Percentiles rank a stretch among this genome's conserved stretches.
Evolutionary conservation across 768 basidiomycete genomes (phyloP).

Genomic region (Leccinum aurantiacum): DNA sequence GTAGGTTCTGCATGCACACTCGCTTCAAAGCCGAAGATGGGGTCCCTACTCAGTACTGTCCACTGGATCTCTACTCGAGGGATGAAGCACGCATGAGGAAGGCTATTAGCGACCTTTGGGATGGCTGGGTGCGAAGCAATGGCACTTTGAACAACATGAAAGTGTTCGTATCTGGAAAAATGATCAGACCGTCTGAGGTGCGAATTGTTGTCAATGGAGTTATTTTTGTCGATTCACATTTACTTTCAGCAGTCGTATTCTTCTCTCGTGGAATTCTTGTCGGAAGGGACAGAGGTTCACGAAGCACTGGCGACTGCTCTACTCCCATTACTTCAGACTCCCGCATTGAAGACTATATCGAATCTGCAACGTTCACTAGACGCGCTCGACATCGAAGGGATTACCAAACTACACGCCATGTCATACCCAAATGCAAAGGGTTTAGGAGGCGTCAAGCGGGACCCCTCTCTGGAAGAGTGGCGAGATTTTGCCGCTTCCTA

Average conservation of each 20-base stretch:
- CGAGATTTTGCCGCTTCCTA: slow-evolving; percentile 58
- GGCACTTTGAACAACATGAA: slow-evolving; percentile 80
- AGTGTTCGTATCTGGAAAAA: slow-evolving; percentile 68
- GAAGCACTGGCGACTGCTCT: slow-evolving; percentile 53
- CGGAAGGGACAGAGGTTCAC: slow-evolving; percentile 36
- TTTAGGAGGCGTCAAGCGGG: slow-evolving; percentile 35
- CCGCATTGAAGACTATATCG: slow-evolving; percentile 54
- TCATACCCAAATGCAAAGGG: slow-evolving; percentile 5
- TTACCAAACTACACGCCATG: slow-evolving; percentile 45
- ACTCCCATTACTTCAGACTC: slow-evolving; percentile 45
- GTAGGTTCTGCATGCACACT: slow-evolving; percentile 91
- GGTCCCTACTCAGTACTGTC: slow-evolving; percentile 63
- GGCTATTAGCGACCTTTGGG: slow-evolving; percentile 72
- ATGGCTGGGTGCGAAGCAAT: slow-evolving; percentile 62
- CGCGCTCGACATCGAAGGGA: slow-evolving; percentile 80
- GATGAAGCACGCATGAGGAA: slow-evolving; percentile 56
- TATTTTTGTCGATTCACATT: slow-evolving; percentile 4
- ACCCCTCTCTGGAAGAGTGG: slow-evolving; percentile 70
- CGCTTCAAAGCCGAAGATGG: slow-evolving; percentile 44
- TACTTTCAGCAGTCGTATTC: slow-evolving; percentile 6
- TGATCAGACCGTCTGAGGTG: slow-evolving; percentile 59
- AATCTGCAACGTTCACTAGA: slow-evolving; percentile 76
- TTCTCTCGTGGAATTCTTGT: slow-evolving; percentile 18
- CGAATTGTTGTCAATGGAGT: slow-evolving; percentile 18
- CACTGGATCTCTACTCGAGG: slow-evolving; percentile 85